phyloP scores from a whole-genome alignment of 345 rosid genomes.

The Brassica rapa region DNA sequence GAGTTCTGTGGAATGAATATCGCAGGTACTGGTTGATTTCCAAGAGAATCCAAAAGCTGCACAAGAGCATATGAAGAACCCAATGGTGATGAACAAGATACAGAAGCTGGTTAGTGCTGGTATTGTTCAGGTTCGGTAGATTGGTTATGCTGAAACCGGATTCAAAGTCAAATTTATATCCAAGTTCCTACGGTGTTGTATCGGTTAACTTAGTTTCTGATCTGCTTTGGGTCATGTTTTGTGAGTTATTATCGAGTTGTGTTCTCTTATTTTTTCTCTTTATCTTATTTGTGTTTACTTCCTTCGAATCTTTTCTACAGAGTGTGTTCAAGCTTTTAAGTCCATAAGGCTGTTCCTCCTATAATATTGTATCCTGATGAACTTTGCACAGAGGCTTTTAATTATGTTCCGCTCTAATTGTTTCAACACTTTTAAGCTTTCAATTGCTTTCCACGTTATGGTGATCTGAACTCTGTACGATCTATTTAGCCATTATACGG shows the following conservation, averaged over 20 bases:
- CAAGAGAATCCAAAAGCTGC: constrained; percentile 97
- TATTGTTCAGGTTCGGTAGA: constrained; percentile 77
- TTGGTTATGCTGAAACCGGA: background rate
- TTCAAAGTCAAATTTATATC: background rate
- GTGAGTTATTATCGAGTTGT: background rate
- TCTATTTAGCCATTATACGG: background rate
- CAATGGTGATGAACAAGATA: constrained; percentile 91
- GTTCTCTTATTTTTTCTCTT: background rate
- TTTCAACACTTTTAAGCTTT: background rate
- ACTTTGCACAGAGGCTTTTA: background rate
- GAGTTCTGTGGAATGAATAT: constrained; percentile 11
- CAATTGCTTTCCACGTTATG: constrained; percentile 20
- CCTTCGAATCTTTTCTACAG: background rate
- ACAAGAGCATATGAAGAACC: constrained; percentile 87
- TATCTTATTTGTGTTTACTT: background rate
- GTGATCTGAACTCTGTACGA: background rate
- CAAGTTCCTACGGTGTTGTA: background rate
- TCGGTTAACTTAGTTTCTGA: background rate
- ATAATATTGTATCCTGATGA: background rate
- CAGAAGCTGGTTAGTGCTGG: constrained; percentile 91
- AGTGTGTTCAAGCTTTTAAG: background rate
- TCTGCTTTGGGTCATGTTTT: constrained; percentile 9
- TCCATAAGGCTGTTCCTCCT: background rate
- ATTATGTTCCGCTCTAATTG: background rate
- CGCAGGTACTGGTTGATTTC: constrained; percentile 78